These are phyloP conservation scores for Kodamaea neixiangensis DNA, from an alignment of 805 yeast species.

Conservation along the genomic window DNA sequence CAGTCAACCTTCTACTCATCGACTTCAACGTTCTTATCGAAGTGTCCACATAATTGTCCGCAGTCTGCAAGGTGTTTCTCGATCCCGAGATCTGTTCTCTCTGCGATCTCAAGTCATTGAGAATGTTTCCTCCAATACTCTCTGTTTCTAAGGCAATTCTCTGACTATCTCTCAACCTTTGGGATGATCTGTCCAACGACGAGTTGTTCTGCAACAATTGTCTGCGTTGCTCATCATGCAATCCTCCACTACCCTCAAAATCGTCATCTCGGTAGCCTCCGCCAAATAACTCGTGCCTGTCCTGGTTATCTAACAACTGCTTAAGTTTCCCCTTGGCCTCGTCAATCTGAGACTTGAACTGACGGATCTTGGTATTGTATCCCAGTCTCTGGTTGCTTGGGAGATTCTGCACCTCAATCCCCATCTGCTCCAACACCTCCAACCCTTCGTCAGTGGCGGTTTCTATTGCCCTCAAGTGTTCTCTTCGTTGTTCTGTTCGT, in stretches of 20 bases:
- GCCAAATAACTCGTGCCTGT: constrained; percentile 74
- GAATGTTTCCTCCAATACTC: constrained; percentile 83
- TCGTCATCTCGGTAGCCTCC: constrained; percentile 40
- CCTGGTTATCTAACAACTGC: constrained; percentile 65
- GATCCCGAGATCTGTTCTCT: constrained; percentile 88
- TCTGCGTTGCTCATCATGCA: constrained; percentile 71
- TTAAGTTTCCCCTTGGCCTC: constrained; percentile 57
- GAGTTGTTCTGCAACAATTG: constrained; percentile 77
- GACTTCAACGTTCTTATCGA: constrained; percentile 81
- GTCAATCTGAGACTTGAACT: constrained; percentile 61
- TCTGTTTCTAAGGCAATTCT: constrained; percentile 93
- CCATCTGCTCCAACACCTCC: constrained; percentile 83
- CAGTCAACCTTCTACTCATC: constrained; percentile 91
- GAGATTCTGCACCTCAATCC: constrained; percentile 78
- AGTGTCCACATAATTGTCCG: constrained; percentile 90
- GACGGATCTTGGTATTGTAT: constrained; percentile 75
- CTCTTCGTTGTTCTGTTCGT: constrained; percentile 48
- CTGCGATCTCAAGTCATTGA: constrained; percentile 87
- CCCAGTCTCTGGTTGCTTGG: constrained; percentile 73
- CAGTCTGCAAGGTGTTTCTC: constrained; percentile 82
- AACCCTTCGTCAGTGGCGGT: constrained; percentile 75
- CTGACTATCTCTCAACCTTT: constrained; percentile 83
- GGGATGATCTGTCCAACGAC: constrained; percentile 77
- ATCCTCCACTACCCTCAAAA: constrained; percentile 22
- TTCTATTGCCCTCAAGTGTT: constrained; percentile 60